Conservation (phyloP, 1,284 basidiomycete genomes). For the Schizopora paradoxa region DNA sequence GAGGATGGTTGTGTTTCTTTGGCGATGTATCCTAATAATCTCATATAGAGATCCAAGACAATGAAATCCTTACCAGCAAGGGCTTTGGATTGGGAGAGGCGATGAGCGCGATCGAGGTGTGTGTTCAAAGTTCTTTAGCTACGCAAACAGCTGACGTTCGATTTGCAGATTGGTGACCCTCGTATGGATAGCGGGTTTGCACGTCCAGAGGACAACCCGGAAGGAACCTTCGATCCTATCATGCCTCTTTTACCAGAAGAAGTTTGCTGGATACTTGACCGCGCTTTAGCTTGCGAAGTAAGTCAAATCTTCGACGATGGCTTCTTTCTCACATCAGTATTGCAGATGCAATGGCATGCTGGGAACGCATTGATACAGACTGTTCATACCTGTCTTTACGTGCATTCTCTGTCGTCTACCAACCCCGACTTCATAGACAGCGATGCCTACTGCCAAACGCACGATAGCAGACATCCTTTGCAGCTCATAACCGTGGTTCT, state of each 20-base stretch:
- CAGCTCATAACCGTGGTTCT: conserved; percentile 68
- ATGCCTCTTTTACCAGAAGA: conserved; percentile 64
- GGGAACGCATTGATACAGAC: conserved; percentile 85
- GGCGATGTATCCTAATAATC: conserved; percentile 11
- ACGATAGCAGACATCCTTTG: conserved; percentile 34
- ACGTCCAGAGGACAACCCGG: conserved; percentile 33
- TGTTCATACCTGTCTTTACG: conserved; percentile 76
- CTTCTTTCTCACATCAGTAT: conserved; percentile 21
- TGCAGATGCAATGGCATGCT: conserved; percentile 81
- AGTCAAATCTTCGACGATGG: conserved; percentile 23
- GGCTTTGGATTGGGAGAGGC: conserved; percentile 75
- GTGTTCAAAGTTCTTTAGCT: conserved; percentile 18
- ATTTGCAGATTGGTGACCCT: conserved; percentile 76
- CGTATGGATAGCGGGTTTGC: conserved; percentile 82
- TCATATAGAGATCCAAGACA: conserved; percentile 56
- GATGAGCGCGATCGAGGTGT: conserved; percentile 85
- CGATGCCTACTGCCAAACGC: conserved; percentile 21
- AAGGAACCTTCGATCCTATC: conserved; percentile 69
- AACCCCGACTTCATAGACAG: conserved; percentile 48
- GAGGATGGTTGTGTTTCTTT: background rate
- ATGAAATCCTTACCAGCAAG: conserved; percentile 62
- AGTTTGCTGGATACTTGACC: conserved; percentile 84
- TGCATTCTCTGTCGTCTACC: conserved; percentile 61
- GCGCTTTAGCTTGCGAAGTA: conserved; percentile 78
- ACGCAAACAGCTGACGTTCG: conserved; percentile 17